Percentiles rank a stretch among this genome's conserved stretches.
phyloP scores from a whole-genome alignment of 169 alveolate genomes.

The Plasmodium relictum region DNA sequence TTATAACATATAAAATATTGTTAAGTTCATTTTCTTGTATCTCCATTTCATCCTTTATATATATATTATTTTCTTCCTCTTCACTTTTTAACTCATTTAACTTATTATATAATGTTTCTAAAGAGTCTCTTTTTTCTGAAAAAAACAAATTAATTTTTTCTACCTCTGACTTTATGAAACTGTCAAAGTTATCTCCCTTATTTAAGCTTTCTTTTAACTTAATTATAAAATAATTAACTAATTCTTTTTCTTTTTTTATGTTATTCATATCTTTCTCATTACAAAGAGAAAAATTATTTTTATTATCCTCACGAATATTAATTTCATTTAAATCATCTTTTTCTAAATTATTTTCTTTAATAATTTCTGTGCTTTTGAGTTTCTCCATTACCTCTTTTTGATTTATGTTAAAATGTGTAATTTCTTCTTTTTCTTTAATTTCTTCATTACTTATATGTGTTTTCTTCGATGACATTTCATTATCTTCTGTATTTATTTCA shows the following conservation, averaged over 20 bases:
- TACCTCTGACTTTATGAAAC: slow-evolving; percentile 8
- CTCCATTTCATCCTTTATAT: neutral
- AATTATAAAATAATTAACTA: slow-evolving; percentile 20
- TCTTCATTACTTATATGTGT: too few species aligned
- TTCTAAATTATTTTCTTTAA: too few species aligned
- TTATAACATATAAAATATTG: slow-evolving; percentile 23
- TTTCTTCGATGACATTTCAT: too few species aligned
- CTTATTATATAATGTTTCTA: slow-evolving; percentile 14
- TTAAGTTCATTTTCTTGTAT: slow-evolving; percentile 20
- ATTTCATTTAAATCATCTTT: too few species aligned
- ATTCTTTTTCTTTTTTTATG: slow-evolving; percentile 12
- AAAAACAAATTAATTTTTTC: neutral
- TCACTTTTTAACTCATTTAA: neutral
- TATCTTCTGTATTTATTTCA: too few species aligned
- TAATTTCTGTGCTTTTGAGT: too few species aligned
- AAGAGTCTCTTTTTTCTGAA: neutral
- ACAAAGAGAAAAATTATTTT: too few species aligned
- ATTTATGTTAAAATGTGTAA: too few species aligned
- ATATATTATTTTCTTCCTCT: slow-evolving; percentile 5
- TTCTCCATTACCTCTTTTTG: too few species aligned
- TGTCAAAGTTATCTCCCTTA: neutral
- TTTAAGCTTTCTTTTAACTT: slow-evolving; percentile 5
- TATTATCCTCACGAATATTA: too few species aligned
- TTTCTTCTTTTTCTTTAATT: too few species aligned
- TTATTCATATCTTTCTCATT: too few species aligned